Evolutionary conservation across 148 eudicot genomes (phyloP), one percentile per base, ranked within the genome.

Genomic region (Dysphania ambrosioides): DNA sequence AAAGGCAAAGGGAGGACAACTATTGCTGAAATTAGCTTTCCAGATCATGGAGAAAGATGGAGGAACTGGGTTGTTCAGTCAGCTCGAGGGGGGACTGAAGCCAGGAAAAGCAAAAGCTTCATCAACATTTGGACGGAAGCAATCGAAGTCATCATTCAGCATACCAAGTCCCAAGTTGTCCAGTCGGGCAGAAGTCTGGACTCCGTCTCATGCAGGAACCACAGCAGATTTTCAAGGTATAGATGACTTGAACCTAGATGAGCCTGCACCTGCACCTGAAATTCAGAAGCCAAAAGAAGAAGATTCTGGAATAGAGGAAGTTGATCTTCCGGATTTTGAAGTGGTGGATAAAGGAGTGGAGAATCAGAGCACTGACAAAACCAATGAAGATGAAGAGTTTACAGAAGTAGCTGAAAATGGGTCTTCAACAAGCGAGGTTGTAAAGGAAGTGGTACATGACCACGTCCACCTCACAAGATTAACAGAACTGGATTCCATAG

Each of bases 11-110:
- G 97, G 97, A 2, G 98, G 97, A 55, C 93, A 92, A 41, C 87
- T 95, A 23, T 83, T 86, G 36, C 66, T 95, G 77, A 95, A 92
- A 73, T 70, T 95, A 62, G 93, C 96, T 27, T 92, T 95, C 68
- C 97, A 95, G 82, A 81, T 95, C 35, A 95, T 95, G 97, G 98
- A 95, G 79, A 95, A 92, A 77, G 98, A 95, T 73, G 98, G 97
- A 34, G 91, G 90, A 0, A 68, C 70, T 66, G 90, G 97, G 30
- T 79, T 94, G 68, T 91, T 88, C 64, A 87, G 74, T 71, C 91
- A 81, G 71, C 62, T 72, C 1, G 87, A 82, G 29, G 87, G 85
- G 13, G 77, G 55, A 13, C 26, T 68, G 24, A 88, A 81, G 75
- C 40, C 87, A 0, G 74, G 67, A 2, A 84, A 76, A 44, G 77